Evolutionary conservation across 1,284 basidiomycete species (phyloP).

Genomic region (Fomitopsis schrenkii): DNA sequence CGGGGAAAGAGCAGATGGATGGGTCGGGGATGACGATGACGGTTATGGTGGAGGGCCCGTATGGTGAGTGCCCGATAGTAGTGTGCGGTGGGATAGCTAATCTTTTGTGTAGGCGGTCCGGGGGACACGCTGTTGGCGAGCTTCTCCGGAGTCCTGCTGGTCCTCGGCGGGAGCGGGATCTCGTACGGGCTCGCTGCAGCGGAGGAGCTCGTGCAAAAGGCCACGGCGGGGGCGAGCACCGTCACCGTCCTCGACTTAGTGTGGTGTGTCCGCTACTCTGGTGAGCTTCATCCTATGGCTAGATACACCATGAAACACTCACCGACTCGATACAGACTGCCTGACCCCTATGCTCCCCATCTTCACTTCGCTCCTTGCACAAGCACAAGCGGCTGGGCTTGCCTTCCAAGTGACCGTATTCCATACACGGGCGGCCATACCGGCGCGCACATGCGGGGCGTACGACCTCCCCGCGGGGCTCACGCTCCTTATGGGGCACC

Average conservation of each 20-base stretch:
- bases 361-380: constrained; percentile 48
- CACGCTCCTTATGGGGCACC: constrained; percentile 45
- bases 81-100: not conserved
- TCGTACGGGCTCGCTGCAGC: constrained; percentile 61
- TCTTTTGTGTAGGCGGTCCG: constrained; percentile 43
- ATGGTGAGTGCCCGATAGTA: constrained; percentile 39
- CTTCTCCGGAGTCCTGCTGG: constrained; percentile 63
- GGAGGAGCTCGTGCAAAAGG: constrained; percentile 63
- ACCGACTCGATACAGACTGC: constrained; percentile 29
- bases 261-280: constrained; percentile 61
- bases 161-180: constrained; percentile 72
- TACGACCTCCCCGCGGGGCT: constrained; percentile 38
- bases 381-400: constrained; percentile 31
- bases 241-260: constrained; percentile 63
- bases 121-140: constrained; percentile 56
- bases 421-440: constrained; percentile 53
- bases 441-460: constrained; percentile 28
- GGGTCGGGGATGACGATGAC: constrained; percentile 32
- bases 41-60: constrained; percentile 73
- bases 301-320: not conserved
- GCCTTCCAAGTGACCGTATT: constrained; percentile 49
- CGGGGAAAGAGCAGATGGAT: constrained; percentile 22
- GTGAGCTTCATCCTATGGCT: constrained; percentile 27
- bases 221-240: constrained; percentile 43
- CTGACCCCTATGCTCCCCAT: constrained; percentile 52